Conservation (phyloP, 176 grass and related monocot species). For the Bothriochloa decipiens region DNA sequence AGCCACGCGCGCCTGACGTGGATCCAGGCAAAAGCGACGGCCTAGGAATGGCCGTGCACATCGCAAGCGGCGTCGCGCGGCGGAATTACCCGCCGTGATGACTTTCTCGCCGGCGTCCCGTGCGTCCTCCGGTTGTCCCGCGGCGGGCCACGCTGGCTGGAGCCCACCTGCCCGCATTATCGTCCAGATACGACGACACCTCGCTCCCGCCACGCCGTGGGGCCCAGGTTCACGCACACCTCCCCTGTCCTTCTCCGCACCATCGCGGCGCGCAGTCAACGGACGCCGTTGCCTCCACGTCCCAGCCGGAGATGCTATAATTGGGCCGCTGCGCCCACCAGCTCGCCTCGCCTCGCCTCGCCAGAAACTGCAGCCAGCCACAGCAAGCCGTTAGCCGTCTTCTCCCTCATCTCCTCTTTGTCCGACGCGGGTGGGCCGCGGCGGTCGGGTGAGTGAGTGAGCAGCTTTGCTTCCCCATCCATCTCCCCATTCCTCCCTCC, state of each 20-base stretch:
- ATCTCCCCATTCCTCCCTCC: not conserved
- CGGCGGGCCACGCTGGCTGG: not conserved
- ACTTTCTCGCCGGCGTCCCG: not conserved
- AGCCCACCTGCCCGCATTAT: constrained; percentile 34
- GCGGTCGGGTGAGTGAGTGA: not conserved
- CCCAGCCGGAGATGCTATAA: not conserved
- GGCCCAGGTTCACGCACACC: constrained; percentile 40
- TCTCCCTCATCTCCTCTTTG: not conserved
- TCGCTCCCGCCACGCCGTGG: not conserved
- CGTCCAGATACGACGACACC: constrained; percentile 47
- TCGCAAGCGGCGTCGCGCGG: too few relatives aligned
- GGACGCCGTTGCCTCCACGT: not conserved
- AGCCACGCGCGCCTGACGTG: too few relatives aligned
- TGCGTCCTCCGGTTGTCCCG: not conserved
- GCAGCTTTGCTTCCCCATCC: not conserved
- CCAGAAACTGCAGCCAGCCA: not conserved
- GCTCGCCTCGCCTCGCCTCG: not conserved
- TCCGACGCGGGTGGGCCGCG: too few relatives aligned
- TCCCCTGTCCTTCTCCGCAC: not conserved
- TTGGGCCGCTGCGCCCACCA: not conserved
- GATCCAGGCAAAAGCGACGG: too few relatives aligned
- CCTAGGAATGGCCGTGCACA: too few relatives aligned
- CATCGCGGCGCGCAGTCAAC: not conserved
- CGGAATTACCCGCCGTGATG: too few relatives aligned
- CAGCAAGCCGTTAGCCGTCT: not conserved